These are phyloP conservation scores for Basidiobolus meristosporus DNA, from an alignment of 371 early-diverging fungal genomes.

Conservation along the genomic window DNA sequence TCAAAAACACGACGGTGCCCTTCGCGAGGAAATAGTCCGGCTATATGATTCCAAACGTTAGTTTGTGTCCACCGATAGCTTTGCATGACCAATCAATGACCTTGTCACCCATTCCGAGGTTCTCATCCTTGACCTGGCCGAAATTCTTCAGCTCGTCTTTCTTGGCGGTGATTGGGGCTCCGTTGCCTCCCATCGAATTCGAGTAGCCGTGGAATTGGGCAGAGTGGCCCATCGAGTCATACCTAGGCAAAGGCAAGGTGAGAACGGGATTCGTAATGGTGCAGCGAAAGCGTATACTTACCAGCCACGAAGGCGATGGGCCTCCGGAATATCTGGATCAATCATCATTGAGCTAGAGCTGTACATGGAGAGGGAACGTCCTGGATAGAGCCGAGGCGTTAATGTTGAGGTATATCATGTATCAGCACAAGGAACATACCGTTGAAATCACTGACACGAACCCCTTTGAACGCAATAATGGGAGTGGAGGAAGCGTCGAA, in stretches of 20 bases:
- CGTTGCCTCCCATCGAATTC: constrained; percentile 8
- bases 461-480: constrained; percentile 68
- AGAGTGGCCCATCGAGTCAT: constrained; percentile 6
- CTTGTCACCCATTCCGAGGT: constrained; percentile 40
- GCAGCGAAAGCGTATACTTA: constrained; percentile 20
- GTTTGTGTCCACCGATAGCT: neutral
- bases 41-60: constrained; percentile 7
- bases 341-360: constrained; percentile 23
- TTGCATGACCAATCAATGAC: constrained; percentile 3
- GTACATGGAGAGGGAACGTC: constrained; percentile 43
- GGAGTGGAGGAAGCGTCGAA: constrained; percentile 27
- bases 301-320: constrained; percentile 74
- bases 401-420: neutral
- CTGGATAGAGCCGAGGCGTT: constrained; percentile 6
- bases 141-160: constrained; percentile 26
- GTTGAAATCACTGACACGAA: constrained; percentile 68
- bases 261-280: neutral
- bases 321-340: constrained; percentile 76
- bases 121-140: constrained; percentile 38
- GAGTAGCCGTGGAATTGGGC: constrained; percentile 12
- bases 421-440: constrained; percentile 15
- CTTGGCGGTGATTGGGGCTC: constrained; percentile 1
- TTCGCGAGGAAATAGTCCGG: constrained; percentile 46
- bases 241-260: constrained; percentile 1
- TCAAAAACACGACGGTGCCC: constrained; percentile 40